phyloP scores from a whole-genome alignment of 805 yeast species.

The Monosporozyma siamensis region DNA sequence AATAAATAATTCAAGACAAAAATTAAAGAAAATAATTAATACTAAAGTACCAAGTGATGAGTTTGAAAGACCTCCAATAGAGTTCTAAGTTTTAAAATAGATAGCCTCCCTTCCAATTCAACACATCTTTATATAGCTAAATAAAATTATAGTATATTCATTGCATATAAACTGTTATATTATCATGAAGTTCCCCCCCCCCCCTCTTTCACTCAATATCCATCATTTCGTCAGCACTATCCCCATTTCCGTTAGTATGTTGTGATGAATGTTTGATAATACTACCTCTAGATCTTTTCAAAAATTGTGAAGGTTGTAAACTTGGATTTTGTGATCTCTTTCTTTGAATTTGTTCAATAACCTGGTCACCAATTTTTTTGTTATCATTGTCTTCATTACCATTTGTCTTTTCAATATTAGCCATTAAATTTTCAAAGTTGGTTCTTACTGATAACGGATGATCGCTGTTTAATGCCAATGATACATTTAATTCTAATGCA shows the following conservation, averaged over 20 bases:
- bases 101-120: too few species aligned
- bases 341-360: conserved; percentile 2
- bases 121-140: too few species aligned
- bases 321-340: conserved; percentile 1
- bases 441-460: conserved; percentile 25
- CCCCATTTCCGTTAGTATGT: neutral
- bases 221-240: conserved; percentile 8
- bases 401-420: neutral
- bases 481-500: conserved; percentile 56
- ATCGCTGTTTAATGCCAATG: conserved; percentile 20
- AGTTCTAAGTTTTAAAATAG: neutral
- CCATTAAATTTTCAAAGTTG: conserved; percentile 4
- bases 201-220: conserved; percentile 6
- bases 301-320: neutral
- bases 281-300: neutral
- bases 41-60: neutral
- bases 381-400: conserved; percentile 4
- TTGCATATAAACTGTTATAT: too few species aligned
- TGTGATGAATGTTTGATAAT: neutral
- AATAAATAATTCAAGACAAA: neutral
- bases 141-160: too few species aligned
- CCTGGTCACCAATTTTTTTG: conserved; percentile 3
- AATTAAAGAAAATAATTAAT: neutral
- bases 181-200: too few species aligned
- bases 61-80: neutral